Evolutionary conservation across 202 grass and related monocot genomes (phyloP), one percentile per base, ranked within the genome.

Genomic region (Musa balbisiana): DNA sequence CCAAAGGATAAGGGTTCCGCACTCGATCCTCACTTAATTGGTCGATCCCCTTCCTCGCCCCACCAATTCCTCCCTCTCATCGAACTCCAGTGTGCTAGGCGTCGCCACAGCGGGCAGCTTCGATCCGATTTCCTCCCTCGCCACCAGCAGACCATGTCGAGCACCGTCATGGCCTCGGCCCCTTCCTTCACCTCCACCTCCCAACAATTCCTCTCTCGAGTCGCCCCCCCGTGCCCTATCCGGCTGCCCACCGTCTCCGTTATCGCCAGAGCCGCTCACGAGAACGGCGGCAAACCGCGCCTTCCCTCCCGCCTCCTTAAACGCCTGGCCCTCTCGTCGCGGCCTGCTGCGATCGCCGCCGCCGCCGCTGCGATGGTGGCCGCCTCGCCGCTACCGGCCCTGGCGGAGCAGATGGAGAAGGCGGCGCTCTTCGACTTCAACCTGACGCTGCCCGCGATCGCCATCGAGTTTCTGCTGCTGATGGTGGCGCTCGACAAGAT

Each of bases 401-500:
- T 99, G 62, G 95, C 91, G 4, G 95, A 83, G 65, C 79, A 92
- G 78, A 99, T 99, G n/a, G 95, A 99, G 85, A 99, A 99, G 80
- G 95, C 95, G 9, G 69, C 68, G 55, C 83, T 99, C 23, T 99
- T 99, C 78, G 95, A 99, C 80, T 99, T 99, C 88, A 88, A 99
- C 83, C 88, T 99, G 63, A 99, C 91, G 23, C 91, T 99, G 3
- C 91, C 91, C 10, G 21, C 65, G 24, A 99, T 99, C 80, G 87
- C 87, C 64, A 77, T 52, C 51, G 91, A 99, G 89, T 99, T 95
- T 79, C 87, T 99, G 71, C 85, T 99, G 21, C 91, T 95, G 51
- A 99, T 99, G 95, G 89, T 99, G 69, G 91, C 95, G 77, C 91
- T 99, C 9, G 95, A 99, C 83, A 99, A 99, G 85, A 81, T 90